Evolutionary conservation across 2,329 filamentous ascomycete genomes (phyloP), one percentile per base, ranked within the genome.

Genomic region (Claviceps maximensis): DNA sequence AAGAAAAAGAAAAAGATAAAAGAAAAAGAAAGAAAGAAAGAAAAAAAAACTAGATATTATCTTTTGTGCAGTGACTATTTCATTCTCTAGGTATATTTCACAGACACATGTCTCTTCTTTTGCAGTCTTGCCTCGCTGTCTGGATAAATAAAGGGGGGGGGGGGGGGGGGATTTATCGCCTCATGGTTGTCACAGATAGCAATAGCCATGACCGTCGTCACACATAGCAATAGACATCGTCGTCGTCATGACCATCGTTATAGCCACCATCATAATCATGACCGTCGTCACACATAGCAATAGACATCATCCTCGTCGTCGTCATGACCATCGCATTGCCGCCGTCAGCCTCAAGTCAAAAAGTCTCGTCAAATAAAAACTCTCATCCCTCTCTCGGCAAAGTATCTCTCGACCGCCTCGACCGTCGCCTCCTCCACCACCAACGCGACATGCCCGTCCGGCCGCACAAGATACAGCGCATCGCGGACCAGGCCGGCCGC

Each of bases 391-490:
- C 42, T 45, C 15, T 27, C 21, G 8, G n/a, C 50, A 29, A 52
- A 52, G 33, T 52, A 52, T 19, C 13, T 25, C 33, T 52, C 44
- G 7, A 52, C 44, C 42, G 3, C 31, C 44, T 27, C 33, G 42
- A 15, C 13, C 42, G 21, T 12, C 13, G 21, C 33, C 3, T 10
- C 10, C 19, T 10, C 21, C 21, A 47, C 29, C 23, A 40, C 44
- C 42, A 52, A 17, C 8, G 50, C 50, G 21, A 52, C 50, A 31
- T 52, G 33, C 7, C 29, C 42, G 31, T 52, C 50, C n/a, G 50
- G 50, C 23, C 50, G 31, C 41, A 52, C 7, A 19, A 52, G 19
- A 41, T 47, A 52, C 23, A 52, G 21, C 10, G 44, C 50, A 29
- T 52, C 44, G 9, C 44, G 29, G 13, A 46, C 45, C 13, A 52